Evolutionary conservation across 73 alveolate species (phyloP), one percentile per base, ranked within the genome.

Genomic region (Durusdinium trenchii): DNA sequence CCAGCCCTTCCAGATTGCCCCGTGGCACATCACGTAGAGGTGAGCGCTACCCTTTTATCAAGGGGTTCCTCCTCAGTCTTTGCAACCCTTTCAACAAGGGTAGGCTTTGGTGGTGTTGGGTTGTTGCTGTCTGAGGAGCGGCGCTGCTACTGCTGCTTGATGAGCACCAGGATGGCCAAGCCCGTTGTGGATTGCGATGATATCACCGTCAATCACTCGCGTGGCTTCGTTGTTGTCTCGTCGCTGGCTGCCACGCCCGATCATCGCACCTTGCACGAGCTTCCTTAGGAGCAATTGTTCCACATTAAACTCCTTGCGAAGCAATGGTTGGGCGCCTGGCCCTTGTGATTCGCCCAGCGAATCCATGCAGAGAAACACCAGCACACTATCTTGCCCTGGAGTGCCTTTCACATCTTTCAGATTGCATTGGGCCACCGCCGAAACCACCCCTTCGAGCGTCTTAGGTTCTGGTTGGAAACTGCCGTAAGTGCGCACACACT

Each of bases 401-500:
- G 86, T 76, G 6, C 86, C 86, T 3, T 5, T 1, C 42, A 76
- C 45, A 61, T 76, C 86, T 45, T 76, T 76, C 62, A 76, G 28
- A 40, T 43, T 6, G n/a, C 62, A 3, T 43, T 76, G 86, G 42
- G 62, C 6, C 36, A 76, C 61, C 6, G 86, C 86, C 5, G 50
- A 20, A 36, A 76, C 86, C 36, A 76, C 86, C 12, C 86, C 86
- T 20, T 76, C 86, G 14, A 43, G 40, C 12, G 86, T 76, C 38
- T 76, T 76, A 12, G 86, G 86, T 40, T 76, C 86, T 7, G 86
- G 62, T 2, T 20, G 26, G 62, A 76, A 43, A 42, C 47, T 76
- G 42, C 16, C n/a, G 61, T 76, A 76, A 12, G 86, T 76, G 43
- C 86, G 57, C 12, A 76, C 86, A 43, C 86, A 76, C 45, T 76